These are phyloP conservation scores for Zanthoxylum bungeanum DNA, from an alignment of 345 rosid species.

Conservation along the genomic window DNA sequence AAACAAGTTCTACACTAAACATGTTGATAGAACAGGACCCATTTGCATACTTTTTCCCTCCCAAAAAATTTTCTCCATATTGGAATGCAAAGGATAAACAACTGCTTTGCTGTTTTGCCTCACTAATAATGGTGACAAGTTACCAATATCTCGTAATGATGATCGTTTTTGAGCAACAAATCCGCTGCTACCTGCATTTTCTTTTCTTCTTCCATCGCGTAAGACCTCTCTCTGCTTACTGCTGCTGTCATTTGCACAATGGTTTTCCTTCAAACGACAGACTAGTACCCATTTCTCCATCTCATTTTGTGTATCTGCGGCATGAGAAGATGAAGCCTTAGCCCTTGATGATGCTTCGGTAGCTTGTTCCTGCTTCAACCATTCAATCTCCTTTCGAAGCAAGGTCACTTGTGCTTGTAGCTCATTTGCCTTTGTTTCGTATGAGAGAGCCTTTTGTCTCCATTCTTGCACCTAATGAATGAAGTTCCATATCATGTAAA, in stretches of 20 bases:
- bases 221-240: conserved; percentile 24
- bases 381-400: conserved; percentile 46
- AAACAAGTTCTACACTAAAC: not conserved
- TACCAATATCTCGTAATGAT: conserved; percentile 48
- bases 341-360: conserved; percentile 14
- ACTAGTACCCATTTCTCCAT: conserved; percentile 76
- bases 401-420: conserved; percentile 37
- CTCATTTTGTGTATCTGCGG: conserved; percentile 43
- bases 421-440: conserved; percentile 49
- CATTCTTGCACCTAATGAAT: conserved; percentile 63
- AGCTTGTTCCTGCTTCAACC: conserved; percentile 31
- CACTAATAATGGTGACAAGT: conserved; percentile 24
- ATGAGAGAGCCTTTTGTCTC: conserved; percentile 54
- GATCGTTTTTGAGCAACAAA: conserved; percentile 25
- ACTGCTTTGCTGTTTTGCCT: conserved; percentile 31
- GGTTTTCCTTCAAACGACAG: conserved; percentile 65
- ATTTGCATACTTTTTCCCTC: not conserved
- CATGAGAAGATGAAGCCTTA: conserved; percentile 12
- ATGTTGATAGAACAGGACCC: not conserved
- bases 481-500: not conserved
- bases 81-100: conserved; percentile 22
- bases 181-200: conserved; percentile 18
- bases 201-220: conserved; percentile 38
- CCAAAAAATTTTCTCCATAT: conserved; percentile 11
- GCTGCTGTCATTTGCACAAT: conserved; percentile 7